Evolutionary conservation across 2,329 filamentous ascomycete species (phyloP), one percentile per base, ranked within the genome.

Genomic region (Fusarium decemcellulare): DNA sequence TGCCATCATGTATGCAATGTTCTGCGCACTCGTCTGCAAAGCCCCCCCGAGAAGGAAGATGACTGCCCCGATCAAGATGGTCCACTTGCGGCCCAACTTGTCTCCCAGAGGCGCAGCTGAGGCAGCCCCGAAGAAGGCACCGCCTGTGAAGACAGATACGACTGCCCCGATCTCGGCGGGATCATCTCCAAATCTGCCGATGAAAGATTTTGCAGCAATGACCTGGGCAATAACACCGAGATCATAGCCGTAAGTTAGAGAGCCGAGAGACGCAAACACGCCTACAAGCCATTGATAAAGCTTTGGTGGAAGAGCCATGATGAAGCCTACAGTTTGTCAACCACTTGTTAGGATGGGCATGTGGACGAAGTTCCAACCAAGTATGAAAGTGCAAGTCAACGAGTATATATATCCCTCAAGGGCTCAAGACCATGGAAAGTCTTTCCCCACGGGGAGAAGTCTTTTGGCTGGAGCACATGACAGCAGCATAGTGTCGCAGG

Each of bases 131-230:
- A 92, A 86, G 81, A 93, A 93, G 14, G 92, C 92, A 16, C 86
- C 86, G 60, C 92, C 91, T 0, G 92, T 95, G 78, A 95, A 94
- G 63, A 94, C 85, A 1, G 91, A 92, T 3, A 94, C 92, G 4
- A 72, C 67, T 5, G 70, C 70, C 14, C 70, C 70, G 12, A 61
- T 72, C 7, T 40, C 51, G 47, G 61, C 39, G 2, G 47, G 46
- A 15, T 67, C 63, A 50, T 63, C 52, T 12, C 51, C 52, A 37
- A 66, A 66, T 9, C 40, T 61, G 34, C 37, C 59, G 51, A 63
- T 57, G 1, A 67, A 67, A 14, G 57, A 53, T 6, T 53, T 58
- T 6, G 64, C 63, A 7, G 65, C 65, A 8, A 67, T 67, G 36
- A 67, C 65, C 32, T 67, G 52, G 5, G 65, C 65, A 10, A 67